Base-by-base conservation (phyloP, 192 early-diverging fungal species). In the Helicostylum pulchrum region DNA sequence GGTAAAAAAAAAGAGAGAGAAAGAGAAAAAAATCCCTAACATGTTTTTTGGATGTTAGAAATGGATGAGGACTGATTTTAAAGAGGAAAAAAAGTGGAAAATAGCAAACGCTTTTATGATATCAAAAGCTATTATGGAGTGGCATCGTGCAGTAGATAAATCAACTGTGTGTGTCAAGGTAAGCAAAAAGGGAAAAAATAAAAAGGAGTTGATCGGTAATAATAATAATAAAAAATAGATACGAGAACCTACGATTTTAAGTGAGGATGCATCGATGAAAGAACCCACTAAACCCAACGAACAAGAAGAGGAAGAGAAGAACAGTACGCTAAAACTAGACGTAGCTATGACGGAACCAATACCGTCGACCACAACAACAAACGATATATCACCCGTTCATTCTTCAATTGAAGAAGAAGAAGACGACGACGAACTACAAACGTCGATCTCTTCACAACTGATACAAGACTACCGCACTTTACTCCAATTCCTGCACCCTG, bases 21-120 rank as follows among this genome's bases (percentile, higher is more conserved):
- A 4, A 39, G 36, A n/a, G n/a, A n/a, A n/a, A n/a, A n/a, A n/a
- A n/a, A n/a, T n/a, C n/a, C n/a, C n/a, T n/a, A n/a, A n/a, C n/a
- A n/a, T n/a, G n/a, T n/a, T n/a, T n/a, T n/a, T n/a, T n/a, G n/a
- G n/a, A n/a, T 55, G 32, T 53, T 65, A 90, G 88, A 80, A 81
- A 77, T 95, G 92, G 93, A 77, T 87, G 68, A 77, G 79, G 21
- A 86, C 81, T 26, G 93, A 95, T 62, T 94, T 91, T 73, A 83
- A 83, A 56, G 85, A 94, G 60, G 93, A 95, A 65, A 73, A 85
- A 44, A 83, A 80, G 44, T 92, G 90, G 91, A 95, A 95, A 72
- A 87, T 89, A 31, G 87, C 83, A 7, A 79, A 74, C 12, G 89
- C 92, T 0, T 89, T 76, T 64, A 81, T 73, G 43, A 53, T 94